Evolutionary conservation across 2,329 filamentous ascomycete species (phyloP), one percentile per base, ranked within the genome.

Genomic region (Cyphellophora europaea): DNA sequence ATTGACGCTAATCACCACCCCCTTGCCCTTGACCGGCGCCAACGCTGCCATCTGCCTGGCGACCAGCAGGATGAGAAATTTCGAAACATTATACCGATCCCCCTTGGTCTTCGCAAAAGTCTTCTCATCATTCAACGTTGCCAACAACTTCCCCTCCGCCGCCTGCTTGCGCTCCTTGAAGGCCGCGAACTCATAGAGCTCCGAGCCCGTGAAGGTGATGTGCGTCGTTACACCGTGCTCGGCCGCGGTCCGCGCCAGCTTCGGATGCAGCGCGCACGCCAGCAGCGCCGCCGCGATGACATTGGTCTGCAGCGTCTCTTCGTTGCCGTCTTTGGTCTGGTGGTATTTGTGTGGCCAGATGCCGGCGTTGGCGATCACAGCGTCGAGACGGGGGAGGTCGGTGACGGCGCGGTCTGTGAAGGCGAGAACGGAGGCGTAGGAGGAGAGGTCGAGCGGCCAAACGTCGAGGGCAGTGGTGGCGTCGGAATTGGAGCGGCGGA

Each of bases 301-400:
- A 35, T 55, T 55, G 35, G 52, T 45, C 1, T 46, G 44, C 10
- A 55, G 38, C 5, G 48, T 48, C 6, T 34, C 41, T 36, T 55
- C 53, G 27, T 49, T 44, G 18, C 41, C 49, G 36, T 54, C 50
- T 0, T 52, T 36, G 2, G 5, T 6, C 0, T 57, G 58, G 1
- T 53, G 53, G 8, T n/a, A 25, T 25, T 25, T 25, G 21, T 8
- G 8, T 8, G 21, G 8, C 8, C 8, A 8, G 5, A 74, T 43
- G 2, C 65, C 64, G 0, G 65, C 66, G 40, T 69, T 66, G 23
- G 53, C 42, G 2, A 66, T 41, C 2, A 60, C 43, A 2, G 41
- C 49, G 36, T 66, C 62, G 0, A 66, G 42, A 3, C 57, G 47
- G 0, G 49, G 41, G 2, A 65, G 47, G 2, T 37, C 38, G 3